Evolutionary conservation across 2,329 filamentous ascomycete species (phyloP).

Genomic region (Penicillium vulpinum): DNA sequence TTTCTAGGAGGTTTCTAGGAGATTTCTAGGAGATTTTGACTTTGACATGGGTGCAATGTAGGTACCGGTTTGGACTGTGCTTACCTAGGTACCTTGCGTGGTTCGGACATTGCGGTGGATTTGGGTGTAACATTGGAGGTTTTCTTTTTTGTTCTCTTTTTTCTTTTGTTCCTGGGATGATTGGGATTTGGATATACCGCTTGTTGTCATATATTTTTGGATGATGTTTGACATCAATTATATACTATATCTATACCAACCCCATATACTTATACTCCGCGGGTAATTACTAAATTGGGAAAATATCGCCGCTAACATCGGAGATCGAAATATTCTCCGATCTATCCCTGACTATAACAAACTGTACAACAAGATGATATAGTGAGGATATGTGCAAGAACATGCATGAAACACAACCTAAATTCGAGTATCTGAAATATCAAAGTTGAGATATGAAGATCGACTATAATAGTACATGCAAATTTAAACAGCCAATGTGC

Average conservation of each 20-base stretch:
- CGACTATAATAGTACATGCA: background rate
- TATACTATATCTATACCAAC: too few species aligned
- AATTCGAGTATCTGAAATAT: background rate
- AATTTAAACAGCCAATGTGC: background rate
- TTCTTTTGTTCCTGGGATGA: background rate
- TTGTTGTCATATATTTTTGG: background rate
- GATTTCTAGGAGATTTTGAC: background rate
- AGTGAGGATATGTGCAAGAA: background rate
- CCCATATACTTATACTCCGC: too few species aligned
- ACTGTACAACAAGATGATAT: background rate
- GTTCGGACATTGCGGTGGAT: conserved; percentile 1
- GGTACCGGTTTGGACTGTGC: background rate
- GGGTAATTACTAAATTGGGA: background rate
- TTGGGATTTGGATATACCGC: background rate
- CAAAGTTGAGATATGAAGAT: background rate
- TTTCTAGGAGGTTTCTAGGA: too few species aligned
- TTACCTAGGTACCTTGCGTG: conserved; percentile 5
- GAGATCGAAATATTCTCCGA: background rate
- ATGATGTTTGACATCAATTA: background rate
- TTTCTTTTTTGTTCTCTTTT: background rate
- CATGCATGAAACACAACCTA: background rate
- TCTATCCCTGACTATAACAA: background rate
- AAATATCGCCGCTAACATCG: background rate
- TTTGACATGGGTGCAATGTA: background rate
- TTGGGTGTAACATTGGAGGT: background rate